Evolutionary conservation across 805 yeast genomes (phyloP), one percentile per base, ranked within the genome.

Genomic region (Lachancea quebecensis): DNA sequence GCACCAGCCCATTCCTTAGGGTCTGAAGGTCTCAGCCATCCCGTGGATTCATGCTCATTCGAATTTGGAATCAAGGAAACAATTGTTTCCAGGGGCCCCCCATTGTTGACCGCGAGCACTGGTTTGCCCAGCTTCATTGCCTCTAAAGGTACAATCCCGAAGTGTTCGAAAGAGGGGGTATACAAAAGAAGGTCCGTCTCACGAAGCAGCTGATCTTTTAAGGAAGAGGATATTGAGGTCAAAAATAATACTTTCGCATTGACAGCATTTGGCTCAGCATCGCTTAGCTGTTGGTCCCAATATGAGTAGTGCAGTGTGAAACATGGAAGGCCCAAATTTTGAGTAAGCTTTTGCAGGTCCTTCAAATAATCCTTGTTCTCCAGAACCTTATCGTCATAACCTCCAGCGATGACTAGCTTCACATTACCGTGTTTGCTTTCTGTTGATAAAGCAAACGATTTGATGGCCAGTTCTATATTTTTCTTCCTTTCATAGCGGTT

Each of bases 81-180:
- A 3, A 72, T 57, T 0, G 96, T 82, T 60, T 93, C 99, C 31
- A 81, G 65, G 0, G 99, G 99, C 0, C 99, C 99, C 25, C 99
- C 99, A 34, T 79, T 79, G 57, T 85, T 79, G 4, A 83, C 82
- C 0, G 96, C 96, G 42, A 93, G 67, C 0, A 90, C 96, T 0
- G 95, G 88, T 0, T 82, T 82, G 27, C 85, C 83, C 46, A 77
- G 72, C 39, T 82, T 73, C 97, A 93, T 90, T 10, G 96, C 90
- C 62, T 93, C 99, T 12, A 93, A 72, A 1, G 99, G 99, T 9
- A 93, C 99, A 51, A 93, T 93, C 11, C 99, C 99, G 60, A 93
- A 93, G 67, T 93, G 99, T 64, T 93, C 99, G 55, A 75, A 76
- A 0, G 85, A 73, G 2, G 99, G 99, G 0, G 99, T 93, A 60